Evolutionary conservation across 1,284 basidiomycete genomes (phyloP).

Genomic region (Leccinum pseudoinsigne): DNA sequence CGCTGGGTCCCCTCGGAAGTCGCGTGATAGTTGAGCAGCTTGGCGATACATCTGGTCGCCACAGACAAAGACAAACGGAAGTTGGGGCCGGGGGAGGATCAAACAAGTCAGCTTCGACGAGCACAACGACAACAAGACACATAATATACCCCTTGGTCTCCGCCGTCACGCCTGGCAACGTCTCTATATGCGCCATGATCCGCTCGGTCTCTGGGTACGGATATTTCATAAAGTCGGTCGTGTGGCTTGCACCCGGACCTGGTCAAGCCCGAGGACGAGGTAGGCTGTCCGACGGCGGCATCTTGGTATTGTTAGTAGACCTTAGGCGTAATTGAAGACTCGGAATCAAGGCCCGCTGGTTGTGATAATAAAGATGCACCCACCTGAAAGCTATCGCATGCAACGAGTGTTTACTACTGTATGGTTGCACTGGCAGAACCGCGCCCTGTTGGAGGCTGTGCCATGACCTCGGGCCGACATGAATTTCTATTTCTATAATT

Average conservation of each 20-base stretch:
- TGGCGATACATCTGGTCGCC: constrained; percentile 55
- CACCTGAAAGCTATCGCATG: background rate
- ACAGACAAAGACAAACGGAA: background rate
- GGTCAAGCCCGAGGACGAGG: background rate
- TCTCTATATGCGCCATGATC: constrained; percentile 16
- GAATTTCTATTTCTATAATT: background rate
- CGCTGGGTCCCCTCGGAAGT: constrained; percentile 57
- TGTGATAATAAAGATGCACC: background rate
- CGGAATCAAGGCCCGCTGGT: background rate
- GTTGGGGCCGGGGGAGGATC: background rate
- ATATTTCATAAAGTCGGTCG: constrained; percentile 20
- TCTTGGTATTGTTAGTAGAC: background rate
- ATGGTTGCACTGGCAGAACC: no score
- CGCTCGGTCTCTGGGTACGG: constrained; percentile 14
- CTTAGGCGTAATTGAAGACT: background rate
- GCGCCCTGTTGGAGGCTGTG: background rate
- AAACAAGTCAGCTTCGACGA: background rate
- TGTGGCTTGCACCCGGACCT: background rate
- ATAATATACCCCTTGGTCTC: constrained; percentile 25
- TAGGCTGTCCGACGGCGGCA: constrained; percentile 12
- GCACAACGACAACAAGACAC: background rate
- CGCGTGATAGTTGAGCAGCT: constrained; percentile 53
- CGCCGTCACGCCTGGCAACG: constrained; percentile 15
- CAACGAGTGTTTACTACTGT: no score
- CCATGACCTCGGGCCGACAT: background rate